Evolutionary conservation across 768 basidiomycete genomes (phyloP).

Genomic region (Rhizopogon roseolus): DNA sequence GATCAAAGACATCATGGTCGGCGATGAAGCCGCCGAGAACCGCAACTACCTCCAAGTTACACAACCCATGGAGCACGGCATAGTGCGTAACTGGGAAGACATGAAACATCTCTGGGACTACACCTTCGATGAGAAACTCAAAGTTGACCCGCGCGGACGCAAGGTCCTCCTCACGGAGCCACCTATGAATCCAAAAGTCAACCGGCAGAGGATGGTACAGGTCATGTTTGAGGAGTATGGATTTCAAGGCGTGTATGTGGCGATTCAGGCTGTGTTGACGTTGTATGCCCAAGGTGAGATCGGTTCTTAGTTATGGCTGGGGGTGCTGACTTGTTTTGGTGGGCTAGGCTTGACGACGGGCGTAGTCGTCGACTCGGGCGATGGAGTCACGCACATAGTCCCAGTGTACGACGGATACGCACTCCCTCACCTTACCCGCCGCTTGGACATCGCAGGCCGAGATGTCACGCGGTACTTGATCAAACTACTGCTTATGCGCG

Average conservation of each 20-base stretch:
- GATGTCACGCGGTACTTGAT: conserved; percentile 99
- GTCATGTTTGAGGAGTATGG: conserved; percentile 99
- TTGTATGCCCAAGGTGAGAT: conserved; percentile 93
- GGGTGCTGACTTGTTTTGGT: not conserved
- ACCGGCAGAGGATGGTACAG: conserved; percentile 90
- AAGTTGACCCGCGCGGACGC: conserved; percentile 77
- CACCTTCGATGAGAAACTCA: conserved; percentile 94
- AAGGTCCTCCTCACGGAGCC: conserved; percentile 97
- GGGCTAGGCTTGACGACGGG: conserved; percentile 90
- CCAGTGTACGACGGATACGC: conserved; percentile 98
- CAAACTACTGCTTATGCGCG: conserved; percentile 99
- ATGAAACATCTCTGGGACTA: conserved; percentile 99
- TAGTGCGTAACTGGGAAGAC: conserved; percentile 98
- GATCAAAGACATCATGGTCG: conserved; percentile 98
- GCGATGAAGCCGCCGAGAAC: conserved; percentile 92
- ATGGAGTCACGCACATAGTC: conserved; percentile 98
- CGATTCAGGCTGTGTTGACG: conserved; percentile 97
- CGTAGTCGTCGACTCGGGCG: conserved; percentile 98
- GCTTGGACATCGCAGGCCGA: conserved; percentile 95
- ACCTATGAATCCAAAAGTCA: conserved; percentile 96
- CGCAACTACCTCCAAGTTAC: conserved; percentile 95
- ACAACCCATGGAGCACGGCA: conserved; percentile 99
- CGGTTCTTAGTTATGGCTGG: not conserved
- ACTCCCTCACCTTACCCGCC: conserved; percentile 89
- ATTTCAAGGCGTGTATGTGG: conserved; percentile 93